Conservation (phyloP, 2,329 filamentous ascomycete genomes). For the Zymoseptoria pseudotritici region DNA sequence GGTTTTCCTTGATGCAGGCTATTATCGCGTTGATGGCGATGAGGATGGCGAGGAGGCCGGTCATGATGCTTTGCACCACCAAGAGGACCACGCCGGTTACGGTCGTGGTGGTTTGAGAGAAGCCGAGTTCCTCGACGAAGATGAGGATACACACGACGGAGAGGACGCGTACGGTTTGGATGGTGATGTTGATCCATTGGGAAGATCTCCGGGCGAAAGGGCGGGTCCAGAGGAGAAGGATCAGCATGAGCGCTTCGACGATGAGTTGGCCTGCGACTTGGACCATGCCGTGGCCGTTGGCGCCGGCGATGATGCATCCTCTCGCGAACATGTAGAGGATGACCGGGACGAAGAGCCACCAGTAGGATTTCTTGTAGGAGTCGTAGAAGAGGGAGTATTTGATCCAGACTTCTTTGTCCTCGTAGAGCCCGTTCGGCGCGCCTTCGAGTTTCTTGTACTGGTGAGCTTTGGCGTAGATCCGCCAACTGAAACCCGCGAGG, state of each 20-base stretch:
- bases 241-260: constrained; percentile 73
- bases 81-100: constrained; percentile 90
- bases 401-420: constrained; percentile 83
- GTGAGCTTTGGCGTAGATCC: constrained; percentile 70
- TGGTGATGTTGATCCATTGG: constrained; percentile 88
- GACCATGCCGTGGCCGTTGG: constrained; percentile 73
- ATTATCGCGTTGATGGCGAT: constrained; percentile 86
- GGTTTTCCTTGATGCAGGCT: constrained; percentile 76
- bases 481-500: constrained; percentile 74
- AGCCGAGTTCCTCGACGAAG: constrained; percentile 87
- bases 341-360: constrained; percentile 90
- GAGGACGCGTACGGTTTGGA: constrained; percentile 80
- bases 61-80: constrained; percentile 79
- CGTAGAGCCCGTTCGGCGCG: constrained; percentile 65
- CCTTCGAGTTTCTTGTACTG: constrained; percentile 70
- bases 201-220: constrained; percentile 81
- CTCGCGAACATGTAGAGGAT: constrained; percentile 89
- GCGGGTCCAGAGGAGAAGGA: constrained; percentile 71
- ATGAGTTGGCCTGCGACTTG: constrained; percentile 75
- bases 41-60: constrained; percentile 73
- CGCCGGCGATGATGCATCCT: constrained; percentile 76
- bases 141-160: constrained; percentile 84
- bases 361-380: constrained; percentile 85
- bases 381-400: constrained; percentile 99
- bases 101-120: constrained; percentile 87